Evolutionary conservation across 139 green algal species (phyloP), one percentile per base, ranked within the genome.

Genomic region (Astrephomene gubernaculifera): DNA sequence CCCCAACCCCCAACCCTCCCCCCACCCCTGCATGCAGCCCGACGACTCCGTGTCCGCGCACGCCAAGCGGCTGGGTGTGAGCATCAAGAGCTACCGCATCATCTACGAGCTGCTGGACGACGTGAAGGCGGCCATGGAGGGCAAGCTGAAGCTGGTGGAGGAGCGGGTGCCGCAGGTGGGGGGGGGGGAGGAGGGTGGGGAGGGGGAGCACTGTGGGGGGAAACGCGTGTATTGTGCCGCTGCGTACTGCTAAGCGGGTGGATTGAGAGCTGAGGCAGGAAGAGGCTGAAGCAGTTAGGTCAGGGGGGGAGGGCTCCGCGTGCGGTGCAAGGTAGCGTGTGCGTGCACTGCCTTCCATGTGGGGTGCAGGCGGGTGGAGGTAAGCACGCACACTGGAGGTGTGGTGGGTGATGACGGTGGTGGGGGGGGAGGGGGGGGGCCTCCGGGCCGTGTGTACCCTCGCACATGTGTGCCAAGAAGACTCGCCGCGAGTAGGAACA

Each of bases 61-160:
- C 41, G 96, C 96, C 70, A 99, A 99, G 94, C 79, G 86, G 10
- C 78, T 86, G 44, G 90, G 90, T 70, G 88, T 89, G 44, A 61
- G 63, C 45, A 39, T 94, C 21, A 79, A 81, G 80, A 87, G 68
- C 1, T 93, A 93, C 86, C 83, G 84, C 43, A 94, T 99, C 86
- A 99, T 99, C 88, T 99, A 99, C 88, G 92, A 97, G 75, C 89
- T 99, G 19, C 91, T 99, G 19, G 97, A 99, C 85, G 96, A 99
- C 76, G 90, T 99, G 31, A 95, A 96, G 43, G 95, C 92, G 17
- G 93, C 92, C 21, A 99, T 99, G 98, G 97, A 99, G 93, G 97
- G 97, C 71, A 93, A 95, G 84, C 91, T 99, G 57, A 90, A 86
- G 61, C 53, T 90, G 31, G 87, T 97, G 53, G 93, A 97, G 89